Base-by-base conservation (phyloP, 768 basidiomycete species). In the Phylloporus rhodoxanthus region DNA sequence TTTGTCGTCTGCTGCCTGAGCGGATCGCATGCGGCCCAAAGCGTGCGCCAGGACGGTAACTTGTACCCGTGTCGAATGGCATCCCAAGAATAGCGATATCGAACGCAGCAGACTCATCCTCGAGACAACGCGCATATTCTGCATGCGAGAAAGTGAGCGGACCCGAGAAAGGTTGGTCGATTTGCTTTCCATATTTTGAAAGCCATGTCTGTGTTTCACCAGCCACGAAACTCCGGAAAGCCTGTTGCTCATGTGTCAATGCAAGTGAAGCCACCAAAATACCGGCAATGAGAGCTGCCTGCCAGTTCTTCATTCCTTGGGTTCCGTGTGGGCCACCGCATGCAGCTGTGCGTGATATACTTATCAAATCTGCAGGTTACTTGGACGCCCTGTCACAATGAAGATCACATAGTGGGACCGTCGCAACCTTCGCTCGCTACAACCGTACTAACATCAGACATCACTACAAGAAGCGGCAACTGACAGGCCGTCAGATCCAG, bases 101-200 rank as follows among this genome's bases (percentile, higher is more conserved):
- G 25, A 61, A 61, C 9, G 20, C 23, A 15, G 41, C 38, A 19
- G 58, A 51, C 52, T 58, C 58, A 15, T 61, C 53, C 39, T 62
- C 61, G 9, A 62, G 49, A 23, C 58, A 63, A 32, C 48, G 61
- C 14, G 49, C 51, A 23, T 89, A 91, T 2, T 87, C 83, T 13
- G 90, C 70, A 59, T 91, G 91, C 17, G 90, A 86, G 71, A 94
- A 95, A 0, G 87, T 75, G 14, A 87, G 73, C 26, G 89, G 85
- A 0, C 92, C 91, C 6, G 85, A 81, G 71, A 89, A 94, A 5
- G 75, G 66, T 36, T 84, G 80, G 67, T 93, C 89, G 17, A 75
- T 72, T 54, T 87, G 84, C 8, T 67, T 60, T n/a, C 87, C 88
- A 56, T 89, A 92, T 65, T 86, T 89, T 47, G 79, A 73, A 7